These are phyloP conservation scores for Calocera viscosa DNA, from an alignment of 768 basidiomycete genomes.

Conservation along the genomic window DNA sequence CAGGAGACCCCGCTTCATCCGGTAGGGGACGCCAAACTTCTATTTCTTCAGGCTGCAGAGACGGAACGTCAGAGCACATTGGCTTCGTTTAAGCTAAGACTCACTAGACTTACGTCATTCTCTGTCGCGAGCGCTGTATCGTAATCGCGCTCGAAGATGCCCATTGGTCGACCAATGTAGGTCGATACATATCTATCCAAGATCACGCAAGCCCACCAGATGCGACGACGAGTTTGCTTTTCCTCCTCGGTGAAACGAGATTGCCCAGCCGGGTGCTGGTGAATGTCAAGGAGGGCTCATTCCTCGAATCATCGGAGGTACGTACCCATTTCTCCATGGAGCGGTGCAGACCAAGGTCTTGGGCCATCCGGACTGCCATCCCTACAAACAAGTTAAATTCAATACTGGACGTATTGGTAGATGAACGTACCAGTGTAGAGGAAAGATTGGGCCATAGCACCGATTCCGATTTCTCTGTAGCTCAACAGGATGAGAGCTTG, in stretches of 20 bases:
- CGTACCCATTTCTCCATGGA: constrained; percentile 69
- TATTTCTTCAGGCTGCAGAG: constrained; percentile 21
- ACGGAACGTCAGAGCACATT: constrained; percentile 24
- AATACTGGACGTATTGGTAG: not conserved
- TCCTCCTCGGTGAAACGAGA: constrained; percentile 22
- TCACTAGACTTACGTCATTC: constrained; percentile 16
- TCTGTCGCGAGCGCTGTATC: constrained; percentile 23
- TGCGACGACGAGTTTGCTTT: constrained; percentile 22
- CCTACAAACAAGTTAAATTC: not conserved
- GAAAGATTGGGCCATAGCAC: constrained; percentile 79
- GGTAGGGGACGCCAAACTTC: constrained; percentile 22
- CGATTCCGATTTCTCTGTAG: constrained; percentile 77
- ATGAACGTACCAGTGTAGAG: constrained; percentile 45
- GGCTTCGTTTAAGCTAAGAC: no score
- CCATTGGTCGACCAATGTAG: constrained; percentile 20
- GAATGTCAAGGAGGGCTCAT: constrained; percentile 15
- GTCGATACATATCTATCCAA: constrained; percentile 20
- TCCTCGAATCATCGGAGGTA: constrained; percentile 33
- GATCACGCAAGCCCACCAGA: constrained; percentile 24
- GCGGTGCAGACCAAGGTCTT: constrained; percentile 74
- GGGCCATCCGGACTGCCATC: constrained; percentile 87
- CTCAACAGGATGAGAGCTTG: constrained; percentile 71
- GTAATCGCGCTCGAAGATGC: constrained; percentile 25
- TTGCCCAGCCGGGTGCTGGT: constrained; percentile 19
- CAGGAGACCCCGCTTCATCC: no score